Evolutionary conservation across 2,329 filamentous ascomycete species (phyloP).

Genomic region (Beauveria brongniartii): DNA sequence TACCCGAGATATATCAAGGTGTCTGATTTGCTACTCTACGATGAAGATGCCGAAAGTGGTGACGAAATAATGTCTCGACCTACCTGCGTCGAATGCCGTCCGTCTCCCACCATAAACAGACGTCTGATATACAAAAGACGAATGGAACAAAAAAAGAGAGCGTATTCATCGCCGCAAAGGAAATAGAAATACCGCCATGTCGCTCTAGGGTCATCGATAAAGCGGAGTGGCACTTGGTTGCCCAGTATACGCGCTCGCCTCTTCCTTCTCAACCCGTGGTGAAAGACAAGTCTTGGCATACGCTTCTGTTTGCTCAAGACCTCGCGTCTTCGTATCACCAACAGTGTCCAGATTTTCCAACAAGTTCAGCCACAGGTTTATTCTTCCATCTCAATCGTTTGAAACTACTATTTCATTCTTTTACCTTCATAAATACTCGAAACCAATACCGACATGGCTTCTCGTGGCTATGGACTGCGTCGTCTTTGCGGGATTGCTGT

Average conservation of each 20-base stretch:
- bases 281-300: neutral
- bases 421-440: neutral
- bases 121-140: neutral
- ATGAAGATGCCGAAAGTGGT: neutral
- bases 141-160: too few relatives aligned
- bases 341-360: neutral
- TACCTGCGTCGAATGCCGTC: neutral
- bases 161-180: neutral
- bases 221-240: neutral
- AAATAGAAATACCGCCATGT: neutral
- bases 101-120: neutral
- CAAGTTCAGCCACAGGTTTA: neutral
- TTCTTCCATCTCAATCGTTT: neutral
- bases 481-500: neutral
- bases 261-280: constrained; percentile 5
- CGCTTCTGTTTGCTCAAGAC: neutral
- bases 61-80: neutral
- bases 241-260: neutral
- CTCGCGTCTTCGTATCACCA: neutral
- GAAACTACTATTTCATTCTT: neutral
- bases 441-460: neutral
- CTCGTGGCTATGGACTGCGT: neutral
- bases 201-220: neutral
- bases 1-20: neutral
- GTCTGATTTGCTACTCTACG: neutral